Evolutionary conservation across 805 yeast genomes (phyloP).

Genomic region (Candida sonorensis): DNA sequence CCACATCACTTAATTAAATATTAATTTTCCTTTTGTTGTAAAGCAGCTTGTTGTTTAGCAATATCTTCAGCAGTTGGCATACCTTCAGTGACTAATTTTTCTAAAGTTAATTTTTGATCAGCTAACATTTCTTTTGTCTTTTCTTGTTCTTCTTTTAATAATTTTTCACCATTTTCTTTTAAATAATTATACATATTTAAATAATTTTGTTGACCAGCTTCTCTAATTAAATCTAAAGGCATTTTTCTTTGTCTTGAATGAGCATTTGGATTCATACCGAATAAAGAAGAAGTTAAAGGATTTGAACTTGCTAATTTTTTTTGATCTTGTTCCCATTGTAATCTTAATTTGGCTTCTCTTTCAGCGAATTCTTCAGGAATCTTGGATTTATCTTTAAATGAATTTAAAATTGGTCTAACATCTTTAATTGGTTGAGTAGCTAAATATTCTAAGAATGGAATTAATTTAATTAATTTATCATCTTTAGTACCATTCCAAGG

Average conservation of each 20-base stretch:
- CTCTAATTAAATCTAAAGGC: conserved; percentile 86
- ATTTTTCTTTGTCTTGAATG: conserved; percentile 46
- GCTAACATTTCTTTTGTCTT: conserved; percentile 77
- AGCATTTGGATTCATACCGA: conserved; percentile 57
- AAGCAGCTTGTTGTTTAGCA: conserved; percentile 30
- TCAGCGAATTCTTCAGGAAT: conserved; percentile 74
- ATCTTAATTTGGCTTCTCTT: conserved; percentile 72
- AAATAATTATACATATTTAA: conserved; percentile 64
- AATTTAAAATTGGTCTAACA: conserved; percentile 78
- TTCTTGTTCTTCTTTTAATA: conserved; percentile 78
- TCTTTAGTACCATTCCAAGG: conserved; percentile 86
- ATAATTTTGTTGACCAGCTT: conserved; percentile 87
- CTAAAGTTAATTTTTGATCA: conserved; percentile 75
- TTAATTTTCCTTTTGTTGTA: no score
- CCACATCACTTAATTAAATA: no score
- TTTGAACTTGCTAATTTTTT: conserved; percentile 18
- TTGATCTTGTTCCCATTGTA: conserved; percentile 57
- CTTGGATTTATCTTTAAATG: conserved; percentile 59
- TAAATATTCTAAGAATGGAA: conserved; percentile 90
- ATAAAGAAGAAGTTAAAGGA: conserved; percentile 27
- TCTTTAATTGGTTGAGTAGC: conserved; percentile 82
- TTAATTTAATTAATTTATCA: conserved; percentile 70
- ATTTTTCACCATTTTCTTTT: conserved; percentile 52
- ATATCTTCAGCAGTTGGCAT: conserved; percentile 68
- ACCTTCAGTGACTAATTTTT: conserved; percentile 80